Percentiles rank a stretch among this genome's conserved stretches.
phyloP scores from a whole-genome alignment of 306 rosid species.

The Acmispon strigosus region DNA sequence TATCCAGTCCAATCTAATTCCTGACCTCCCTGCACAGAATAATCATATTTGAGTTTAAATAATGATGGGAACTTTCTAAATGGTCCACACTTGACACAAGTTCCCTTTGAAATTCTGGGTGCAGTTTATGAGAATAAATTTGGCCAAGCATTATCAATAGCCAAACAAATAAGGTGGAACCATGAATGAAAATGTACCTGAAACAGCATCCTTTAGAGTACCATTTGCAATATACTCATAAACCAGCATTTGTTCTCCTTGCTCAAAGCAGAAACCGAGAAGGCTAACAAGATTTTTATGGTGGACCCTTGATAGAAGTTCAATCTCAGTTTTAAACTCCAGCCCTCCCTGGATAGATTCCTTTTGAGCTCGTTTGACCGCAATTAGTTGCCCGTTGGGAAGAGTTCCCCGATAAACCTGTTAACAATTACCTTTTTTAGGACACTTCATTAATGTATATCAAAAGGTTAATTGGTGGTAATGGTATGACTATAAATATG shows the following conservation, averaged over 20 bases:
- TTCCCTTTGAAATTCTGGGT: no score
- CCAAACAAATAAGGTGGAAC: neutral
- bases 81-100: no score
- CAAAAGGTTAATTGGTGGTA: neutral
- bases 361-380: constrained; percentile 51
- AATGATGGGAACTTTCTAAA: neutral
- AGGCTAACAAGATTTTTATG: constrained; percentile 74
- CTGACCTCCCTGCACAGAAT: constrained; percentile 41
- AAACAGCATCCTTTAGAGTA: constrained; percentile 44
- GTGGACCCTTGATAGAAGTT: constrained; percentile 80
- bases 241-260: constrained; percentile 73
- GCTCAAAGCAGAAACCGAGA: constrained; percentile 60
- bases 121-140: no score
- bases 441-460: neutral
- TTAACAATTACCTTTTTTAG: neutral
- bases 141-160: no score
- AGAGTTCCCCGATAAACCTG: constrained; percentile 70
- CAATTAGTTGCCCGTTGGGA: constrained; percentile 48
- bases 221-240: constrained; percentile 73
- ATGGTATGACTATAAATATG: neutral
- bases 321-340: constrained; percentile 78
- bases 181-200: constrained; percentile 36
- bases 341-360: constrained; percentile 58
- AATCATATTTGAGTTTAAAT: neutral
- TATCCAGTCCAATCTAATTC: constrained; percentile 62